phyloP scores from a whole-genome alignment of 108 stramenopile species.

The Conticribra guillardii region DNA sequence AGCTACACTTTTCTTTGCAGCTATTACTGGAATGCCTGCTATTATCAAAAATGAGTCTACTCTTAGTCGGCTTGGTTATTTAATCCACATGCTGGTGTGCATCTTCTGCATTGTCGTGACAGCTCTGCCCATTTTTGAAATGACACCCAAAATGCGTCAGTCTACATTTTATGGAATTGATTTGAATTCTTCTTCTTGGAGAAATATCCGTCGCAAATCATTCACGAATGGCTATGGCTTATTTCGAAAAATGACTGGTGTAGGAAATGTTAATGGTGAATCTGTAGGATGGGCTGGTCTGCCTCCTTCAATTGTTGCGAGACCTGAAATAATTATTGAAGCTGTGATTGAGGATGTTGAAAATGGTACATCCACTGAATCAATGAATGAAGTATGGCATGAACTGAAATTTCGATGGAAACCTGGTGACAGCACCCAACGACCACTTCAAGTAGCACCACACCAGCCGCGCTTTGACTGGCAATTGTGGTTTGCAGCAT shows the following conservation, averaged over 20 bases:
- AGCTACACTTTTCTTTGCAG: slow-evolving; percentile 13
- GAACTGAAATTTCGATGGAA: slow-evolving; percentile 71
- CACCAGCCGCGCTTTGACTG: slow-evolving; percentile 74
- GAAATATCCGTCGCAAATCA: slow-evolving; percentile 1
- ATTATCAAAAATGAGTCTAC: background rate
- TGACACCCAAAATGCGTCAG: slow-evolving; percentile 24
- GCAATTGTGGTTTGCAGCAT: slow-evolving; percentile 86
- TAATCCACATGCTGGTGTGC: slow-evolving; percentile 24
- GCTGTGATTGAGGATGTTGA: slow-evolving; percentile 33
- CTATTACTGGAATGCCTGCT: slow-evolving; percentile 1
- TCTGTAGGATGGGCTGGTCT: slow-evolving; percentile 54
- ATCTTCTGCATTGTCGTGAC: slow-evolving; percentile 36
- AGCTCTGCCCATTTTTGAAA: slow-evolving; percentile 39
- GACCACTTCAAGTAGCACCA: slow-evolving; percentile 60
- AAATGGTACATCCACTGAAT: background rate
- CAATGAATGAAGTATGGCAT: slow-evolving; percentile 46
- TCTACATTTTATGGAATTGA: slow-evolving; percentile 11
- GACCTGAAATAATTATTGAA: slow-evolving; percentile 70
- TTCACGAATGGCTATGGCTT: slow-evolving; percentile 65
- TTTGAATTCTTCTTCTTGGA: slow-evolving; percentile 10
- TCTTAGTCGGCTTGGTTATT: slow-evolving; percentile 14
- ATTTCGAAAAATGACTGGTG: slow-evolving; percentile 83
- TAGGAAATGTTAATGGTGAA: slow-evolving; percentile 37
- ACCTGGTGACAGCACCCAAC: slow-evolving; percentile 41
- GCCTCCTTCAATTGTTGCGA: slow-evolving; percentile 52